Conservation (phyloP, 164 flowering plant genomes). For the Berberis vulgaris region DNA sequence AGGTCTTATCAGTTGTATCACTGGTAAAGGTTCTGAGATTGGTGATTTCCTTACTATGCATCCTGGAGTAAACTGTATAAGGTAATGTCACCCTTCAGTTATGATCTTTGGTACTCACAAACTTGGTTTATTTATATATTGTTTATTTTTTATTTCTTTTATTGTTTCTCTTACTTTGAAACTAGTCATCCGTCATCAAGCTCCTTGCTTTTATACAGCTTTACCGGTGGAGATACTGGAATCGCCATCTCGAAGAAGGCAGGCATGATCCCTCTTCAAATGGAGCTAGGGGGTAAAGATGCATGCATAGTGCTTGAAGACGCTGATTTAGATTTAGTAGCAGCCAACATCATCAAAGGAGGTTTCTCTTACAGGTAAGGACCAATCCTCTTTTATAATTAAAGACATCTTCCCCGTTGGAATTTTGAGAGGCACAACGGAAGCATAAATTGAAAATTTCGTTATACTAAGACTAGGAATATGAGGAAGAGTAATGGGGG, state of each 20-base stretch:
- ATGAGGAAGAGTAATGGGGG: too few species aligned
- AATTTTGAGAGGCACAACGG: too few species aligned
- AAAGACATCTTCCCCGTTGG: not conserved
- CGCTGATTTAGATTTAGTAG: slow-evolving; percentile 89
- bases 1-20: slow-evolving; percentile 89
- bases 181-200: not conserved
- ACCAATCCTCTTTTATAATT: slow-evolving; percentile 14
- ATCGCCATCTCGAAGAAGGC: slow-evolving; percentile 95
- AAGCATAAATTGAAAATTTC: too few species aligned
- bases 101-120: too few species aligned
- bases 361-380: slow-evolving; percentile 93
- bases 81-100: slow-evolving; percentile 30
- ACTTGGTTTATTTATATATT: too few species aligned
- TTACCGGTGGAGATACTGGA: slow-evolving; percentile 99
- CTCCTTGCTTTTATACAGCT: slow-evolving; percentile 31
- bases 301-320: slow-evolving; percentile 99
- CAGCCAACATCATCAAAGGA: slow-evolving; percentile 81
- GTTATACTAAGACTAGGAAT: too few species aligned
- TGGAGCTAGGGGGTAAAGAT: slow-evolving; percentile 99
- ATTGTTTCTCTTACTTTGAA: not conserved
- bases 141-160: too few species aligned
- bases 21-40: slow-evolving; percentile 98
- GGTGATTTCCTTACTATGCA: slow-evolving; percentile 99
- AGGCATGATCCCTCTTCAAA: slow-evolving; percentile 96
- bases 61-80: slow-evolving; percentile 91